phyloP scores from a whole-genome alignment of 495 filamentous ascomycete species.

The Lophiostoma macrostomum region DNA sequence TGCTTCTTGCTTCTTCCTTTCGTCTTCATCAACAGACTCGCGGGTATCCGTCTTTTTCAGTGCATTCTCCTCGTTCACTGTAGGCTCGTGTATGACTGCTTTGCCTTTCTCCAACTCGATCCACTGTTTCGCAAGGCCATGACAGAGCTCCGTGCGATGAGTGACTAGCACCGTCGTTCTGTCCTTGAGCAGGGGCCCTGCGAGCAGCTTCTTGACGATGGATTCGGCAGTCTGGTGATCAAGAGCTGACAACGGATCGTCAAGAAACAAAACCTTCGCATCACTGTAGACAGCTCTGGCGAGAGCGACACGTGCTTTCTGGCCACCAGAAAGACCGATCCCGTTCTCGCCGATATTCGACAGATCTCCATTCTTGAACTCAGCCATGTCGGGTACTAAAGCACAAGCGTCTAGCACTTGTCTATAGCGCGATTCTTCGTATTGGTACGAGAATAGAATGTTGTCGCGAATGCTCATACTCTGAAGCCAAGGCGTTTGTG shows the following conservation, averaged over 20 bases:
- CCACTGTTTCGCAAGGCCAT: constrained; percentile 62
- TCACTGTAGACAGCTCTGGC: constrained; percentile 44
- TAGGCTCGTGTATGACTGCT: constrained; percentile 48
- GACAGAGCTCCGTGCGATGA: constrained; percentile 70
- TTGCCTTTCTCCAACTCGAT: constrained; percentile 60
- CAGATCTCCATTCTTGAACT: constrained; percentile 42
- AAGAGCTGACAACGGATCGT: constrained; percentile 46
- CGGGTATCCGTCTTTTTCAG: constrained; percentile 17
- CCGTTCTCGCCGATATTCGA: constrained; percentile 45
- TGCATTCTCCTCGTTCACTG: constrained; percentile 33
- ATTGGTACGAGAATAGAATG: constrained; percentile 71
- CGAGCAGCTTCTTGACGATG: constrained; percentile 66
- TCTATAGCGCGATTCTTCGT: constrained; percentile 60
- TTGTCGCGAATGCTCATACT: constrained; percentile 88
- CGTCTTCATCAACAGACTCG: constrained; percentile 31
- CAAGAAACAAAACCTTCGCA: constrained; percentile 39
- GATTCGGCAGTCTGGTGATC: constrained; percentile 73
- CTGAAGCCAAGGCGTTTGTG: constrained; percentile 85
- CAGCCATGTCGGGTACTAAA: constrained; percentile 39
- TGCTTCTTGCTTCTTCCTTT: constrained; percentile 40
- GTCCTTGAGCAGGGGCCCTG: constrained; percentile 58
- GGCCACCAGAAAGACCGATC: constrained; percentile 42
- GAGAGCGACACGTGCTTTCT: constrained; percentile 42
- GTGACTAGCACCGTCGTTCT: constrained; percentile 71
- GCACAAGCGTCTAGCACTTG: constrained; percentile 42